Evolutionary conservation across 495 filamentous ascomycete species (phyloP), one percentile per base, ranked within the genome.

Genomic region (Aspergillus ellipticus): DNA sequence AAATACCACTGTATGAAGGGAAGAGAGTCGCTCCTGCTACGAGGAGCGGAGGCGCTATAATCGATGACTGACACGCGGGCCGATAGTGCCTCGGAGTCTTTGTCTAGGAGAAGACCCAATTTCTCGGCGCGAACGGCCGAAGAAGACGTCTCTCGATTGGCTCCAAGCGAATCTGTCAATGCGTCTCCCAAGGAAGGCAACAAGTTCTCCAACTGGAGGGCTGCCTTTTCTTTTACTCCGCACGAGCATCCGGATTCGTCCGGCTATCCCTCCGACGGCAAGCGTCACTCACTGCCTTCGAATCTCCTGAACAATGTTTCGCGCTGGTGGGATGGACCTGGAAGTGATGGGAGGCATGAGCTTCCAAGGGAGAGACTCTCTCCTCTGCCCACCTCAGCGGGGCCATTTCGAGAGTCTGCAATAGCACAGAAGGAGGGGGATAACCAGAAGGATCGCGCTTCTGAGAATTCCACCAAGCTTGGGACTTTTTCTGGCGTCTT

Each of bases 401-500:
- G 66, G 6, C 66, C 64, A n/a, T 43, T 69, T 3, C 56, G 61
- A 35, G 72, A 71, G 11, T 60, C 66, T 20, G 68, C 63, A 31
- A 39, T 46, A 21, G 68, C 71, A 47, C 71, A 61, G 55, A 70
- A 68, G 57, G 68, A 78, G 59, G 63, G 64, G 58, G 53, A 69
- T 67, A 57, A 63, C 64, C 58, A 79, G 69, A 59, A 70, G 63
- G 21, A 64, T 66, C 73, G 81, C 47, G 68, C 77, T 20, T 61
- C 74, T 46, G 82, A 83, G 28, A 75, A 73, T 42, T 62, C 74
- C 2, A 75, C 74, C 55, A 92, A 90, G 66, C 78, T 92, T 51
- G 86, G 87, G 15, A 84, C 83, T 3, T 85, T 89, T 63, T 87
- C 88, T 9, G 89, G 89, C 7, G 90, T 94, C 37, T 96, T 92